Evolutionary conservation across 2,329 filamentous ascomycete species (phyloP), one percentile per base, ranked within the genome.

Genomic region (Balansia obtecta): DNA sequence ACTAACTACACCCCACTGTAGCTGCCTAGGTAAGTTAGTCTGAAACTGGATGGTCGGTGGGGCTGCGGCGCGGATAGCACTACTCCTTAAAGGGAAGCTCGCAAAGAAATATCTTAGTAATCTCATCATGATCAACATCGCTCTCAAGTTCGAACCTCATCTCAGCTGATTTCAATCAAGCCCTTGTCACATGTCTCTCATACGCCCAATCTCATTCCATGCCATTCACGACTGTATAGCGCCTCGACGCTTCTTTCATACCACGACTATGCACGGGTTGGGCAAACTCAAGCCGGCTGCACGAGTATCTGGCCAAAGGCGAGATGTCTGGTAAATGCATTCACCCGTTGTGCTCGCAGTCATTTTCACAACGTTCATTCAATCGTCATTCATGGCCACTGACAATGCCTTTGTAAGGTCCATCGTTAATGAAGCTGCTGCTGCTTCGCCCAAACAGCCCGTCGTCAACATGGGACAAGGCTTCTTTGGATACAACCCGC

Each of bases 401-500:
- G 32, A 43, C 32, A 13, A n/a, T 27, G 18, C 32, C 33, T 12
- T 22, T n/a, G 39, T 16, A 49, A 82, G 79, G 79, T 75, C 77
- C 56, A 82, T 83, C 66, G 70, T 83, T 68, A 83, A 83, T 56
- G 80, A 83, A 65, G 80, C 76, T 11, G 80, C 80, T 3, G 76
- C 77, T 8, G 76, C 77, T 32, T 82, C 79, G 27, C 78, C 79
- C 16, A 76, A 73, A 52, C 78, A 82, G 63, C 79, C 80, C 52
- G 81, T 83, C 55, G 74, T 83, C 53, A 83, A 83, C 58, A 73
- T 82, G 71, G 79, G 79, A 30, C 78, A 82, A 63, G 79, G 79
- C 50, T 88, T 88, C 58, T 90, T 88, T 59, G 91, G 91, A 52
- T 97, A 97, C 68, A 97, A 97, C 64, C 91, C 91, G 51, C 91